phyloP scores from a whole-genome alignment of 257 asterid species.

The Nemophila menziesii region DNA sequence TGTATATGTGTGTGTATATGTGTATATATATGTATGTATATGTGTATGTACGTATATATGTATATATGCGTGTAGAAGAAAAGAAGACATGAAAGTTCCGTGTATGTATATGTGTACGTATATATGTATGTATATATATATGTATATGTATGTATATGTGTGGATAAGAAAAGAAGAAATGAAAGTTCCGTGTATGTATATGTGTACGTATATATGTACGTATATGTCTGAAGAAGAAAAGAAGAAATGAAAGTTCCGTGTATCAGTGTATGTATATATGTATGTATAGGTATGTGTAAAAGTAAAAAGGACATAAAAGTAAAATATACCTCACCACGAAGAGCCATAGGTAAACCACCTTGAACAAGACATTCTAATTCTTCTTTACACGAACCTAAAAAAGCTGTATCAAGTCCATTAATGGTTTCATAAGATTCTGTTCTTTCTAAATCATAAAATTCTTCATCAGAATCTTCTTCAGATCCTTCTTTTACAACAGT shows the following conservation, averaged over 20 bases:
- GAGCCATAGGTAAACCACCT: conserved; percentile 90
- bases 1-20: too few relatives aligned
- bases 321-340: conserved; percentile 81
- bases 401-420: conserved; percentile 16
- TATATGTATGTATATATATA: too few relatives aligned
- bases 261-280: too few relatives aligned
- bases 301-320: conserved; percentile 7
- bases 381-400: conserved; percentile 47
- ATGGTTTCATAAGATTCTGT: conserved; percentile 54
- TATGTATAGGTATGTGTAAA: conserved; percentile 1
- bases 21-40: too few relatives aligned
- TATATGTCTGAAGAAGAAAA: conserved; percentile 1
- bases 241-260: conserved; percentile 6
- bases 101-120: too few relatives aligned
- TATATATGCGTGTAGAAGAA: neutral
- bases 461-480: conserved; percentile 93
- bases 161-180: conserved; percentile 4
- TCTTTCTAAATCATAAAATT: conserved; percentile 84
- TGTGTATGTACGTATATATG: too few relatives aligned
- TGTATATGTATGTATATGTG: neutral
- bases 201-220: too few relatives aligned
- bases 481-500: conserved; percentile 22
- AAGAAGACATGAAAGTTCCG: conserved; percentile 9
- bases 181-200: too few relatives aligned
- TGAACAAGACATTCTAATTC: conserved; percentile 78